Evolutionary conservation across 1,139 yeast genomes (phyloP).

Genomic region (Casaregolazyma suthepensis): DNA sequence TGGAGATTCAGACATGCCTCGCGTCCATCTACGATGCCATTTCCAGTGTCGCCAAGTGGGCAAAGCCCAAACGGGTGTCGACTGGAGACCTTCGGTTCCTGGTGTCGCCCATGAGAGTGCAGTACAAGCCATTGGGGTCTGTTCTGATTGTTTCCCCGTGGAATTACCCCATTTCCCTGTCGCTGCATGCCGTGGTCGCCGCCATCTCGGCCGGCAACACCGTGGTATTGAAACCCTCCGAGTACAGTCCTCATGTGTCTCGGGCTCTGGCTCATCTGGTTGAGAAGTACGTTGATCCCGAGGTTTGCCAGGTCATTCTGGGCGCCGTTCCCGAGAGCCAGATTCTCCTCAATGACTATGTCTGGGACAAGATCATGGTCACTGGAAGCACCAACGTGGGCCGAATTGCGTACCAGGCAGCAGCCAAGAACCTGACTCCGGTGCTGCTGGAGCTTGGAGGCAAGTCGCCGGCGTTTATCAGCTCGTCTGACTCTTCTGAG

Average conservation of each 20-base stretch:
- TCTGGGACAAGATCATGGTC: slow-evolving; percentile 77
- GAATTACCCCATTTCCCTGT: slow-evolving; percentile 72
- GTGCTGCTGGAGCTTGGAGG: slow-evolving; percentile 83
- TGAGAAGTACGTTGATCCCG: slow-evolving; percentile 47
- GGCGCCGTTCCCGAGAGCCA: slow-evolving; percentile 74
- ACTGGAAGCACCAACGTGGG: slow-evolving; percentile 83
- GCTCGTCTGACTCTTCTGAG: slow-evolving; percentile 39
- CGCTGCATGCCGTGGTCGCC: slow-evolving; percentile 64
- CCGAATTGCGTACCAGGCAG: slow-evolving; percentile 67
- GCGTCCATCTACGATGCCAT: slow-evolving; percentile 58
- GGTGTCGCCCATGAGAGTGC: slow-evolving; percentile 47
- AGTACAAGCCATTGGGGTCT: slow-evolving; percentile 68
- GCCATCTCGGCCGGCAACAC: slow-evolving; percentile 88
- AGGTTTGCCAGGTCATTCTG: slow-evolving; percentile 54
- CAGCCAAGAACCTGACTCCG: slow-evolving; percentile 82
- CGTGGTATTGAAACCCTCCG: slow-evolving; percentile 76
- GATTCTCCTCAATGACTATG: slow-evolving; percentile 49
- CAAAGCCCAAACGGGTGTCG: slow-evolving; percentile 45
- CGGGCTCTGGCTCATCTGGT: slow-evolving; percentile 52
- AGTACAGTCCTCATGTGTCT: slow-evolving; percentile 61
- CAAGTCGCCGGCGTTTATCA: slow-evolving; percentile 74
- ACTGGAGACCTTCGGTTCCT: slow-evolving; percentile 43
- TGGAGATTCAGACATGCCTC: slow-evolving; percentile 50
- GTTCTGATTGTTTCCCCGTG: slow-evolving; percentile 77
- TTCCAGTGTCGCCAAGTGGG: slow-evolving; percentile 55